These are phyloP conservation scores for Suhomyces bokatorum DNA, from an alignment of 1,139 yeast species.

Conservation along the genomic window DNA sequence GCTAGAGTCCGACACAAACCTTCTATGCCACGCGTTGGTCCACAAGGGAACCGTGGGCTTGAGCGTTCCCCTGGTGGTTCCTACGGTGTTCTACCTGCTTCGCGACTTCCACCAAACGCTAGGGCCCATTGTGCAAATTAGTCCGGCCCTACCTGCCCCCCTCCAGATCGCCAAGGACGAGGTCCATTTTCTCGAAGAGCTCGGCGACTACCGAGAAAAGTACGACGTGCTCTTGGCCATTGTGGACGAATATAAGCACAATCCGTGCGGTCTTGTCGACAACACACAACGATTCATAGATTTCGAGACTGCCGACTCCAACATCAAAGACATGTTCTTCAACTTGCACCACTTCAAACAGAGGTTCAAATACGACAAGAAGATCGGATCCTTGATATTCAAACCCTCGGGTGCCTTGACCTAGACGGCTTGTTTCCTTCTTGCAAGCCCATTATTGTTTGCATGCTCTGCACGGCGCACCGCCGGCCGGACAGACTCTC, in stretches of 20 bases:
- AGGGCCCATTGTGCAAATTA: neutral
- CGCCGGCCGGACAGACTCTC: neutral
- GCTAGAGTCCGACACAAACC: neutral
- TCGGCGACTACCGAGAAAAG: slow-evolving; percentile 12
- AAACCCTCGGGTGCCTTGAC: neutral
- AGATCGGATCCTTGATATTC: slow-evolving; percentile 4
- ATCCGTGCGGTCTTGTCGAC: slow-evolving; percentile 4
- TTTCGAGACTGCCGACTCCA: slow-evolving; percentile 18
- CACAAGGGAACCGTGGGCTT: slow-evolving; percentile 5
- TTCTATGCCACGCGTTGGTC: neutral
- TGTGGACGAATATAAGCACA: slow-evolving; percentile 1
- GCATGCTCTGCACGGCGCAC: neutral
- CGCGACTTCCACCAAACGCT: neutral
- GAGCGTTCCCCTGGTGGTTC: slow-evolving; percentile 1
- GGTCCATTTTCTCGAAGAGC: slow-evolving; percentile 15
- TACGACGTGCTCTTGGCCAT: slow-evolving; percentile 10
- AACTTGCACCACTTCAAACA: slow-evolving; percentile 18
- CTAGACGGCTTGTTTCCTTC: neutral
- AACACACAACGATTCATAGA: slow-evolving; percentile 12
- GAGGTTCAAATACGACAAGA: slow-evolving; percentile 16
- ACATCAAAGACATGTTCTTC: slow-evolving; percentile 18
- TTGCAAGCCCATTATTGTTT: neutral
- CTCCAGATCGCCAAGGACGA: slow-evolving; percentile 17
- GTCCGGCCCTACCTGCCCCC: neutral
- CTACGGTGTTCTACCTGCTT: neutral